Evolutionary conservation across 306 rosid species (phyloP).

Genomic region (Cicer arietinum): DNA sequence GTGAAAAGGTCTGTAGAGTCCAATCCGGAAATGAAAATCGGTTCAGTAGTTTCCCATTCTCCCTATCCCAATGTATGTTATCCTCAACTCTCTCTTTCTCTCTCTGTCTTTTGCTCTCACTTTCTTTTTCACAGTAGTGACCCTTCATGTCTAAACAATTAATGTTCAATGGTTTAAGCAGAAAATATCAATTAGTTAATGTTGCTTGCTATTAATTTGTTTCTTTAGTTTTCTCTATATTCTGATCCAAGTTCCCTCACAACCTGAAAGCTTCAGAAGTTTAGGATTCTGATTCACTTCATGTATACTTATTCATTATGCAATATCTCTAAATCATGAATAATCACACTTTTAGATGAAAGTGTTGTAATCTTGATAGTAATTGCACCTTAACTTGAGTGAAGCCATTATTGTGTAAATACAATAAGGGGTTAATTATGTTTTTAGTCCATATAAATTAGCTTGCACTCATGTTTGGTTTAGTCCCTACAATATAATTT

Average conservation of each 20-base stretch:
- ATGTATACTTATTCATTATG: neutral
- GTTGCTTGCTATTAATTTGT: slow-evolving; percentile 5
- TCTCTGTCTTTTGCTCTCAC: neutral
- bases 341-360: neutral
- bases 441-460: neutral
- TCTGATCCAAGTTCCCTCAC: neutral
- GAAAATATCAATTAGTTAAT: slow-evolving; percentile 16
- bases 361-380: slow-evolving; percentile 13
- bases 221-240: slow-evolving; percentile 12
- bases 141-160: slow-evolving; percentile 21
- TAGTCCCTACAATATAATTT: no score
- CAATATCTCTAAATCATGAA: neutral
- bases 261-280: slow-evolving; percentile 2
- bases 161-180: slow-evolving; percentile 3
- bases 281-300: slow-evolving; percentile 12
- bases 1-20: slow-evolving; percentile 49
- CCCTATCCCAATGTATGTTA: slow-evolving; percentile 76
- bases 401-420: slow-evolving; percentile 2
- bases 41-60: slow-evolving; percentile 58
- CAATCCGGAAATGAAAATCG: slow-evolving; percentile 46
- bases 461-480: neutral
- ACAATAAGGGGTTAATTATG: neutral
- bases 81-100: slow-evolving; percentile 32
- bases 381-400: slow-evolving; percentile 5
- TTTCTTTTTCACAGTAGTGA: neutral